Conservation (phyloP, 257 asterid genomes). For the Fraxinus americana region DNA sequence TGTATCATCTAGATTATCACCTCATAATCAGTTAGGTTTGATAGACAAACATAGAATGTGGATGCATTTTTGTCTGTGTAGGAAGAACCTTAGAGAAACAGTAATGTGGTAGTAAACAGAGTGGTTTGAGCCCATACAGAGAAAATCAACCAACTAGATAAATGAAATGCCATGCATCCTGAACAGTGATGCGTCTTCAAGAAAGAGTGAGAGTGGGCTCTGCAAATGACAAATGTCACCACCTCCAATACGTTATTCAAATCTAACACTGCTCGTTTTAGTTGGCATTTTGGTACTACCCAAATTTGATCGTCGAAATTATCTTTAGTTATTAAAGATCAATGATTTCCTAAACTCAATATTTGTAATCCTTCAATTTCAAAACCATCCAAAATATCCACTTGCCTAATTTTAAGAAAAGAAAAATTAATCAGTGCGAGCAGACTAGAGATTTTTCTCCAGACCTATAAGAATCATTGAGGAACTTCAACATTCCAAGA, state of each 20-base stretch:
- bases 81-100: background rate
- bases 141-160: background rate
- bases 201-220: background rate
- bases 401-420: constrained; percentile 1
- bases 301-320: background rate
- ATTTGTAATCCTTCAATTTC: background rate
- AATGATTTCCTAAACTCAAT: background rate
- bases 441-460: background rate
- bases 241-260: background rate
- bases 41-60: background rate
- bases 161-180: background rate
- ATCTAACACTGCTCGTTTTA: background rate
- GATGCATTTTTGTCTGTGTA: background rate
- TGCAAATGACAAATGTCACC: background rate
- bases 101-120: background rate
- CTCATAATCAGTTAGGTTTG: background rate
- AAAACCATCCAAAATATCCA: background rate
- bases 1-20: background rate
- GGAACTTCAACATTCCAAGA: background rate
- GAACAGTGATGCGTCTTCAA: background rate
- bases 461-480: background rate
- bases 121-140: background rate
- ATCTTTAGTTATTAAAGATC: background rate
- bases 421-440: background rate
- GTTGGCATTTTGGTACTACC: background rate